These are phyloP conservation scores for Lizanozyma gosingica DNA, from an alignment of 1,139 yeast genomes.

Conservation along the genomic window DNA sequence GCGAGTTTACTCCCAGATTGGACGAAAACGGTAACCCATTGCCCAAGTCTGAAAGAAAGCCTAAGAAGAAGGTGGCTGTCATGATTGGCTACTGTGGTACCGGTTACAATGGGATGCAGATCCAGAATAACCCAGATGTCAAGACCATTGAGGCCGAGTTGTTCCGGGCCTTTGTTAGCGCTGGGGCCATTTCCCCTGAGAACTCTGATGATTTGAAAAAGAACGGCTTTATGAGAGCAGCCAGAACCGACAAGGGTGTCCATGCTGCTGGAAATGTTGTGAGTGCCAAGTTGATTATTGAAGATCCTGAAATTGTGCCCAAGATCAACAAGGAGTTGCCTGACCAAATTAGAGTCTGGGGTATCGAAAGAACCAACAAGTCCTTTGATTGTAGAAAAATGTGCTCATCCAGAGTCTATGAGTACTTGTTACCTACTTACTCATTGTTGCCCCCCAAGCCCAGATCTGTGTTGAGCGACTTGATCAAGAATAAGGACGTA, in stretches of 20 bases:
- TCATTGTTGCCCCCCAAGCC: slow-evolving; percentile 89
- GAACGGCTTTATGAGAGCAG: slow-evolving; percentile 89
- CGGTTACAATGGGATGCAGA: slow-evolving; percentile 97
- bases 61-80: slow-evolving; percentile 85
- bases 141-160: slow-evolving; percentile 90
- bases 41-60: slow-evolving; percentile 53
- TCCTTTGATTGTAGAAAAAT: slow-evolving; percentile 91
- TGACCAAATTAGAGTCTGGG: slow-evolving; percentile 87
- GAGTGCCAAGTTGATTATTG: slow-evolving; percentile 79
- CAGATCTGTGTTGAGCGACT: slow-evolving; percentile 49
- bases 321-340: slow-evolving; percentile 74
- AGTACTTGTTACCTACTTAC: slow-evolving; percentile 85
- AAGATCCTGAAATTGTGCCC: slow-evolving; percentile 67
- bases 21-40: slow-evolving; percentile 59
- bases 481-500: slow-evolving; percentile 43
- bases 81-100: slow-evolving; percentile 97
- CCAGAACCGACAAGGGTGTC: slow-evolving; percentile 97
- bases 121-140: slow-evolving; percentile 70
- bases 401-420: slow-evolving; percentile 92
- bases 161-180: slow-evolving; percentile 73
- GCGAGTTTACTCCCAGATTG: slow-evolving; percentile 34
- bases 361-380: slow-evolving; percentile 79
- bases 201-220: slow-evolving; percentile 88
- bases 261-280: slow-evolving; percentile 98
- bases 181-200: slow-evolving; percentile 87